Evolutionary conservation across 352 stramenopile genomes (phyloP).

Genomic region (Pythium catenulatum): DNA sequence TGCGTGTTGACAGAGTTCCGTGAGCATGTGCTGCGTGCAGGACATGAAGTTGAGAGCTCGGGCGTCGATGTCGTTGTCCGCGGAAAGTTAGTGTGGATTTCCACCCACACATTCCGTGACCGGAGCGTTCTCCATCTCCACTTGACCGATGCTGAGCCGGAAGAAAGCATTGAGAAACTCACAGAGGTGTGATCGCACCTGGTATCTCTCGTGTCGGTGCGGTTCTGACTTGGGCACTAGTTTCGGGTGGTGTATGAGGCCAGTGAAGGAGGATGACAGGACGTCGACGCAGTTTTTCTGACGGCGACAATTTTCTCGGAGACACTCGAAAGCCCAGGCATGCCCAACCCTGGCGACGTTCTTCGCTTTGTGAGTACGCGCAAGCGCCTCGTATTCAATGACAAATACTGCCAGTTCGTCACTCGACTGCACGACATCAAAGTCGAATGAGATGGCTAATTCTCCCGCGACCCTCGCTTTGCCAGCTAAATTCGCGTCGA

Average conservation of each 20-base stretch:
- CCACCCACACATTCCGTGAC: conserved; percentile 1
- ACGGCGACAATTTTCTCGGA: conserved; percentile 20
- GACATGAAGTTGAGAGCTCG: background rate
- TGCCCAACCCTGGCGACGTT: background rate
- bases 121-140: conserved; percentile 24
- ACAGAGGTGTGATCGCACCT: conserved; percentile 13
- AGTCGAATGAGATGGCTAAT: too few relatives aligned
- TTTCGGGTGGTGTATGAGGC: background rate
- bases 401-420: conserved; percentile 17
- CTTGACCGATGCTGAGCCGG: conserved; percentile 5
- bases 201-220: background rate
- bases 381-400: conserved; percentile 16
- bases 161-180: conserved; percentile 9
- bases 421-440: background rate
- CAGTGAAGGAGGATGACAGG: background rate
- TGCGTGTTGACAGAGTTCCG: background rate
- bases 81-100: conserved; percentile 40
- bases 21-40: background rate
- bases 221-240: background rate
- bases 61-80: conserved; percentile 27
- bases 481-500: too few relatives aligned
- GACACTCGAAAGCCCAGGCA: background rate
- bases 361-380: conserved; percentile 18
- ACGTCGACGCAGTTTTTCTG: conserved; percentile 7
- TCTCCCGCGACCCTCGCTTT: too few relatives aligned